Evolutionary conservation across 768 basidiomycete genomes (phyloP).

Genomic region (Mycena epipterygia): DNA sequence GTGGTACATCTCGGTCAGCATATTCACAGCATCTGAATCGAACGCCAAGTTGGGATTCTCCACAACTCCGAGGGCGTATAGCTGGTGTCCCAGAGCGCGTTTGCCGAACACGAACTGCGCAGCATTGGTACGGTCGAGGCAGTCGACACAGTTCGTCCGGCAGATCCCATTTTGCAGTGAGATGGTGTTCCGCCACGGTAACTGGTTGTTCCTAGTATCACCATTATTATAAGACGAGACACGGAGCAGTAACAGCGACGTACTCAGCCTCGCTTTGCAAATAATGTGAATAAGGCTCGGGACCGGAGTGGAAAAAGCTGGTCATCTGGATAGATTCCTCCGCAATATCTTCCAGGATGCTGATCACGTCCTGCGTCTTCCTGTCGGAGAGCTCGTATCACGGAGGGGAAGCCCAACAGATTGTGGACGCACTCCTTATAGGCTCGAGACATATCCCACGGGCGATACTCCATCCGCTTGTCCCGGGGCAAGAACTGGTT

Average conservation of each 20-base stretch:
- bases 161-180: conserved; percentile 93
- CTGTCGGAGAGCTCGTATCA: conserved; percentile 52
- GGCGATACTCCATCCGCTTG: conserved; percentile 90
- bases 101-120: conserved; percentile 98
- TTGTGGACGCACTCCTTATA: conserved; percentile 84
- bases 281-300: conserved; percentile 84
- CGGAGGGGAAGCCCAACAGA: not conserved
- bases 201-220: conserved; percentile 42
- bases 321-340: conserved; percentile 94
- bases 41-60: conserved; percentile 88
- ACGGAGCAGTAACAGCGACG: conserved; percentile 37
- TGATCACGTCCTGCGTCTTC: conserved; percentile 96
- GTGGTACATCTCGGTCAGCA: conserved; percentile 99
- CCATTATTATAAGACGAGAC: not conserved
- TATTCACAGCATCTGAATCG: conserved; percentile 95
- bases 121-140: conserved; percentile 95
- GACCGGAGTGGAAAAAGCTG: conserved; percentile 95
- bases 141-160: conserved; percentile 97
- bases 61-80: conserved; percentile 94
- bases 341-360: conserved; percentile 93
- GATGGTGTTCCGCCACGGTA: conserved; percentile 74
- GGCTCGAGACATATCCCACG: conserved; percentile 97
- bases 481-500: conserved; percentile 94
- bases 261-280: conserved; percentile 62
- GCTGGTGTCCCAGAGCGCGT: conserved; percentile 92